phyloP scores from a whole-genome alignment of 306 rosid genomes.

The Sicyos edulis region DNA sequence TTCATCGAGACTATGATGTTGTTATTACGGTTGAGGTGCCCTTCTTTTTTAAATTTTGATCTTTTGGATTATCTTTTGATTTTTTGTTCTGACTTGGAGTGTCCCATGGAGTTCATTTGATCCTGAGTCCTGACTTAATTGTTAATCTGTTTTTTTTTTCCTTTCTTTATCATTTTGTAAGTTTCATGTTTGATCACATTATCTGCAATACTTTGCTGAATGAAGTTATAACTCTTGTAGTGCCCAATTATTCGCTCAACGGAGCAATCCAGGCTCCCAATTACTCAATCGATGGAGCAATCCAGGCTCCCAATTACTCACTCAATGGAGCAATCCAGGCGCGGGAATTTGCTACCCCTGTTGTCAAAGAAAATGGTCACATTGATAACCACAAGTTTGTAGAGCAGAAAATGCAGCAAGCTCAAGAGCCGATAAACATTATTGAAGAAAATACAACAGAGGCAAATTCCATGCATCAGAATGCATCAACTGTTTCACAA shows the following conservation, averaged over 20 bases:
- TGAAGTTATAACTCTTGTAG: conserved; percentile 41
- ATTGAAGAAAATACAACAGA: conserved; percentile 50
- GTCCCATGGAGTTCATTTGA: background rate
- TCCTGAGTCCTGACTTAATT: background rate
- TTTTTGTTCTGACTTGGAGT: conserved; percentile 6
- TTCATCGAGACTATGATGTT: background rate
- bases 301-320: conserved; percentile 65
- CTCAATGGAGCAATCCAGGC: conserved; percentile 60
- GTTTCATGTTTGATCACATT: background rate
- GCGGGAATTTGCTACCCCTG: conserved; percentile 55
- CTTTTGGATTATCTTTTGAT: background rate
- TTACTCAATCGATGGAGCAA: conserved; percentile 59
- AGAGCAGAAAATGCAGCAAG: conserved; percentile 59
- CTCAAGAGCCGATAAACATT: conserved; percentile 48
- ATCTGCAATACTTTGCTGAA: background rate
- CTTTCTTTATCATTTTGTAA: background rate
- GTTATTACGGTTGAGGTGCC: background rate
- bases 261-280: conserved; percentile 67
- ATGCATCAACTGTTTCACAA: conserved; percentile 39
- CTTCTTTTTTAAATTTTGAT: background rate
- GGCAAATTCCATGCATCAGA: conserved; percentile 57
- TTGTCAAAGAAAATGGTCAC: conserved; percentile 63
- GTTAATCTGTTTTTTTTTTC: background rate
- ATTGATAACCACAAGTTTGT: conserved; percentile 54
- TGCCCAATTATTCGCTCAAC: conserved; percentile 54